Evolutionary conservation across 2,329 filamentous ascomycete genomes (phyloP).

Genomic region (Balansia obtecta): DNA sequence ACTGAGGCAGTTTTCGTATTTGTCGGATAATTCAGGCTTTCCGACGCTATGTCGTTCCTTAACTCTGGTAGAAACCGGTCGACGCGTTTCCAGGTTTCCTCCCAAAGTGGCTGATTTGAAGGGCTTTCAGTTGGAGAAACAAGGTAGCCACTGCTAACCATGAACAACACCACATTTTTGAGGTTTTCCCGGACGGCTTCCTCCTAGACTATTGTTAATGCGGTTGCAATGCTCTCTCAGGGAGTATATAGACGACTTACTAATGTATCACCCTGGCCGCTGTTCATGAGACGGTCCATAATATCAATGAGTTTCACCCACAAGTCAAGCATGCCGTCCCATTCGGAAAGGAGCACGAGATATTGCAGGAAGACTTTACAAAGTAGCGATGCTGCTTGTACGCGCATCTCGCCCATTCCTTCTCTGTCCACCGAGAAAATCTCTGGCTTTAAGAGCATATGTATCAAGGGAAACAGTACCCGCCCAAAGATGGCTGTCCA

Average conservation of each 20-base stretch:
- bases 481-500: constrained; percentile 94
- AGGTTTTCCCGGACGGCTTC: constrained; percentile 91
- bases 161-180: constrained; percentile 92
- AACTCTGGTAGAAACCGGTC: constrained; percentile 53
- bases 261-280: constrained; percentile 78
- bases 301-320: constrained; percentile 90
- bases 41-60: constrained; percentile 41
- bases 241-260: constrained; percentile 35
- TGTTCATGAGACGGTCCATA: constrained; percentile 93
- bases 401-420: constrained; percentile 91
- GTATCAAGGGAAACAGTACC: constrained; percentile 84
- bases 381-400: constrained; percentile 79
- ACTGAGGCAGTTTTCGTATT: background rate
- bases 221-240: background rate
- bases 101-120: constrained; percentile 44
- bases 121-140: constrained; percentile 52
- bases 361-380: constrained; percentile 96
- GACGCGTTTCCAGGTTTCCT: constrained; percentile 52
- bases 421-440: constrained; percentile 82
- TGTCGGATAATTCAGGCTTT: constrained; percentile 20
- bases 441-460: constrained; percentile 81
- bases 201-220: constrained; percentile 42
- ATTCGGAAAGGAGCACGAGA: constrained; percentile 69
- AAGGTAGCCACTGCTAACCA: constrained; percentile 80
- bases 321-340: constrained; percentile 79